Evolutionary conservation across 768 basidiomycete species (phyloP).

Genomic region (Phylloporus sp.): DNA sequence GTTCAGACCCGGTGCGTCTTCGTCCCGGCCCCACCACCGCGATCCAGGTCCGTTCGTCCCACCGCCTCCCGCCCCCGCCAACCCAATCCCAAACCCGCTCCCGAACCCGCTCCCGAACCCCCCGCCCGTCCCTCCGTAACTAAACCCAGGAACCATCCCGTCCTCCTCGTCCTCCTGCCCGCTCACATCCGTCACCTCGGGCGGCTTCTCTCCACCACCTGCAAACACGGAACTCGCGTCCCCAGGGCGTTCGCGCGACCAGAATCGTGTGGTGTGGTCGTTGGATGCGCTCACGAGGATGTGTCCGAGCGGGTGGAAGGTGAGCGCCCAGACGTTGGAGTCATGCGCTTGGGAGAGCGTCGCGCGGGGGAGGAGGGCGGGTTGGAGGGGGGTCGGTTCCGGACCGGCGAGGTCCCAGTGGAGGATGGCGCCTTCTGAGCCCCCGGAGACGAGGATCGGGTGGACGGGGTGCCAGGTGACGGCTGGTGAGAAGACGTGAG

Average conservation of each 20-base stretch:
- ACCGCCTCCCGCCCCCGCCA: slow-evolving; percentile 22
- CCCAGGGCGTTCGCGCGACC: slow-evolving; percentile 89
- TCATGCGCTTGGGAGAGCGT: slow-evolving; percentile 96
- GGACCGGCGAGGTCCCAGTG: slow-evolving; percentile 90
- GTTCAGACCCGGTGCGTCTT: slow-evolving; percentile 28
- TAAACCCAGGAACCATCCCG: slow-evolving; percentile 70
- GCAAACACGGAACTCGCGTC: slow-evolving; percentile 73
- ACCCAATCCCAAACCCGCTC: slow-evolving; percentile 21
- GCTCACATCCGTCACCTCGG: slow-evolving; percentile 53
- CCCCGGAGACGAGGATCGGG: slow-evolving; percentile 87
- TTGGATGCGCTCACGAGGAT: slow-evolving; percentile 92
- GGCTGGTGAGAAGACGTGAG: slow-evolving; percentile 40
- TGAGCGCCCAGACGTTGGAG: slow-evolving; percentile 93
- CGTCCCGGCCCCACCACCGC: slow-evolving; percentile 46
- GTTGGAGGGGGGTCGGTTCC: slow-evolving; percentile 35
- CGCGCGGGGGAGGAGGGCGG: slow-evolving; percentile 59
- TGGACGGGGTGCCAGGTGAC: slow-evolving; percentile 96
- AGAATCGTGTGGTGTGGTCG: slow-evolving; percentile 99
- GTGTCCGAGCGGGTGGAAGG: slow-evolving; percentile 94
- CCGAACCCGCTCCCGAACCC: slow-evolving; percentile 2
- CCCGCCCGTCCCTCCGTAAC: slow-evolving; percentile 28
- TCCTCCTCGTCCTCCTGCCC: slow-evolving; percentile 74
- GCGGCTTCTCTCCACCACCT: slow-evolving; percentile 81
- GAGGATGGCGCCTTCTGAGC: slow-evolving; percentile 88
- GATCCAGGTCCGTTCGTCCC: slow-evolving; percentile 12